These are phyloP conservation scores for Ophiostoma sp. DNA, from an alignment of 2,329 filamentous ascomycete genomes.

Conservation along the genomic window DNA sequence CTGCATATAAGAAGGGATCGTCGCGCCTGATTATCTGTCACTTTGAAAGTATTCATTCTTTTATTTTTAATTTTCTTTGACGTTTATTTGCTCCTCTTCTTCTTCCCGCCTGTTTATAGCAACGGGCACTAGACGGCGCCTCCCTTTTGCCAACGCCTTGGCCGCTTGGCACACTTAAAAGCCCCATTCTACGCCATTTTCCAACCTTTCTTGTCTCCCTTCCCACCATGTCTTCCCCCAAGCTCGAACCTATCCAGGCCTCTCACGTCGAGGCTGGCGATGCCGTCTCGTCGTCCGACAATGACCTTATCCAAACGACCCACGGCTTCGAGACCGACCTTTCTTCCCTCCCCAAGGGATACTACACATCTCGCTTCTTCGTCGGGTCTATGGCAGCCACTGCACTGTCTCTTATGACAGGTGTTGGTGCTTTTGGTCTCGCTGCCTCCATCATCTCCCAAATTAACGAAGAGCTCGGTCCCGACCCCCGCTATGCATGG, in stretches of 20 bases:
- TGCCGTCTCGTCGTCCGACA: background rate
- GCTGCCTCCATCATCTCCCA: conserved; percentile 29
- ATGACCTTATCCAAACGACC: background rate
- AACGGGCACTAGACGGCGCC: too few relatives aligned
- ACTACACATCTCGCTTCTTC: conserved; percentile 22
- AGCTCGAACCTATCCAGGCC: background rate
- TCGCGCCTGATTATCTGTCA: background rate
- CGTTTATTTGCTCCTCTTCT: background rate
- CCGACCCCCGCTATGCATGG: conserved; percentile 34
- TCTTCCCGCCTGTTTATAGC: background rate
- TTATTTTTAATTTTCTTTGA: background rate
- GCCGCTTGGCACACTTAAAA: background rate
- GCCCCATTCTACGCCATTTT: background rate
- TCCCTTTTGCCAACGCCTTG: background rate
- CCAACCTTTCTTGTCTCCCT: background rate
- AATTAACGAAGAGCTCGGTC: conserved; percentile 25
- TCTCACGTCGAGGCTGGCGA: background rate
- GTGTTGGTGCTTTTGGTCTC: conserved; percentile 35
- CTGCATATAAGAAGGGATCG: background rate
- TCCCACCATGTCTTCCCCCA: background rate
- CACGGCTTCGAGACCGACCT: conserved; percentile 18
- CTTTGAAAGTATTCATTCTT: background rate
- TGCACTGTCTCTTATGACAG: conserved; percentile 31
- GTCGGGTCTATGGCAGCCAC: conserved; percentile 25
- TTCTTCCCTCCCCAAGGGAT: conserved; percentile 20